phyloP scores from a whole-genome alignment of 169 alveolate species.

The Theileria parva region DNA sequence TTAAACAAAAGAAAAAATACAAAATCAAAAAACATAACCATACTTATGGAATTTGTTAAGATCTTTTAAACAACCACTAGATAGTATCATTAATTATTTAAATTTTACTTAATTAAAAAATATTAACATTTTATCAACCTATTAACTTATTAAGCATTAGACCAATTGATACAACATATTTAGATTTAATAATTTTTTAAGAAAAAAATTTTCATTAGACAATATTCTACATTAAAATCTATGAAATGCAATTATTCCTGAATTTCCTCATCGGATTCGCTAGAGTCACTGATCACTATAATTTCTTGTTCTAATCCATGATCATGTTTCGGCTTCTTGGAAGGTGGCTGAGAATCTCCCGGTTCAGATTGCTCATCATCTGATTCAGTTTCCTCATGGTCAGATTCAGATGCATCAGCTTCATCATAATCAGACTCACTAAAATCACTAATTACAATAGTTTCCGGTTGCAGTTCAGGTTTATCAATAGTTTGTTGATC shows the following conservation, averaged over 20 bases:
- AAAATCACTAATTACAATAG: neutral
- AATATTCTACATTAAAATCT: neutral
- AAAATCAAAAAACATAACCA: neutral
- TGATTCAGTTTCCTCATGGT: neutral
- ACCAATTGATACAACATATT: too few species aligned
- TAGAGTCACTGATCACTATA: neutral
- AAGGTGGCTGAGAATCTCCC: neutral
- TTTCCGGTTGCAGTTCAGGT: neutral
- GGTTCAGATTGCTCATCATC: neutral
- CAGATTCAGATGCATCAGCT: neutral
- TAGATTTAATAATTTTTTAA: neutral
- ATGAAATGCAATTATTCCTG: neutral
- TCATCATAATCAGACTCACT: neutral
- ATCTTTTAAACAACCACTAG: neutral
- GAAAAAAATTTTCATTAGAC: too few species aligned
- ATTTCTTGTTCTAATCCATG: neutral
- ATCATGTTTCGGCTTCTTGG: neutral
- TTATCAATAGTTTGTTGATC: neutral
- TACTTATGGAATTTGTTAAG: neutral
- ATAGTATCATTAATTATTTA: neutral
- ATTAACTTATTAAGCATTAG: neutral
- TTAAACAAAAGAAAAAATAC: neutral
- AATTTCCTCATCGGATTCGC: neutral
- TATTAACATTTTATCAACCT: too few species aligned
- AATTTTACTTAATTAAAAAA: too few species aligned